A percentile compares a stretch with the other conserved stretches of the same genome.
Evolutionary conservation across 768 basidiomycete genomes (phyloP).

Genomic region (Scleroderma citrinum): DNA sequence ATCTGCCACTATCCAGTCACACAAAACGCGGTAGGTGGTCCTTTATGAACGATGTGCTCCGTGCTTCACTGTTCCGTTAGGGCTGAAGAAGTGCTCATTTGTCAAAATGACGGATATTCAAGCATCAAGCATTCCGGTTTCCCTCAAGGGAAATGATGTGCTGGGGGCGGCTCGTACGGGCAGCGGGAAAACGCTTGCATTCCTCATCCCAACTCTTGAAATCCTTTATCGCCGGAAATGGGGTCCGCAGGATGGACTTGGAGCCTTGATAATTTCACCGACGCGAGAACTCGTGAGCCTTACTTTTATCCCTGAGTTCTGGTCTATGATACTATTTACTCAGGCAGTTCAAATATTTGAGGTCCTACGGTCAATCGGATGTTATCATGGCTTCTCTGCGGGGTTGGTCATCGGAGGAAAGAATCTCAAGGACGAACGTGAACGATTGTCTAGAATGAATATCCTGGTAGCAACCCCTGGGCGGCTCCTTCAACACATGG

Average conservation of each 20-base stretch:
- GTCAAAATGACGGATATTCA: constrained; percentile 83
- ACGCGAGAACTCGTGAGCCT: constrained; percentile 81
- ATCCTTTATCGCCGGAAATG: constrained; percentile 58
- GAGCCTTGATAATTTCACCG: constrained; percentile 89
- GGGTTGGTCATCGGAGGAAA: constrained; percentile 96
- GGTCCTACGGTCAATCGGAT: constrained; percentile 88
- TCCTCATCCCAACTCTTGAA: constrained; percentile 63
- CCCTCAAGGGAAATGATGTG: constrained; percentile 59
- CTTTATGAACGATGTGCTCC: background rate
- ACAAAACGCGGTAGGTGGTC: constrained; percentile 62
- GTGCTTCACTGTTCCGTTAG: constrained; percentile 32
- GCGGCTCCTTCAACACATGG: constrained; percentile 93
- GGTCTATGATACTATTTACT: constrained; percentile 1
- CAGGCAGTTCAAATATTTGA: constrained; percentile 98
- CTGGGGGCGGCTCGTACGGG: constrained; percentile 67
- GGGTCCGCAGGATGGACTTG: constrained; percentile 71
- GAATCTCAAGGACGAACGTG: constrained; percentile 87
- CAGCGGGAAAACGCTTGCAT: constrained; percentile 71
- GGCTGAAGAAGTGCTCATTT: constrained; percentile 83
- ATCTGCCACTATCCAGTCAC: constrained; percentile 70
- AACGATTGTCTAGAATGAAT: constrained; percentile 89
- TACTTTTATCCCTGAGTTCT: background rate
- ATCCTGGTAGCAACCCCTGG: constrained; percentile 98
- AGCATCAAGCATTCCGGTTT: constrained; percentile 49
- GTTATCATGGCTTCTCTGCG: constrained; percentile 87